Evolutionary conservation across 768 basidiomycete species (phyloP).

Genomic region (Russula earlei): DNA sequence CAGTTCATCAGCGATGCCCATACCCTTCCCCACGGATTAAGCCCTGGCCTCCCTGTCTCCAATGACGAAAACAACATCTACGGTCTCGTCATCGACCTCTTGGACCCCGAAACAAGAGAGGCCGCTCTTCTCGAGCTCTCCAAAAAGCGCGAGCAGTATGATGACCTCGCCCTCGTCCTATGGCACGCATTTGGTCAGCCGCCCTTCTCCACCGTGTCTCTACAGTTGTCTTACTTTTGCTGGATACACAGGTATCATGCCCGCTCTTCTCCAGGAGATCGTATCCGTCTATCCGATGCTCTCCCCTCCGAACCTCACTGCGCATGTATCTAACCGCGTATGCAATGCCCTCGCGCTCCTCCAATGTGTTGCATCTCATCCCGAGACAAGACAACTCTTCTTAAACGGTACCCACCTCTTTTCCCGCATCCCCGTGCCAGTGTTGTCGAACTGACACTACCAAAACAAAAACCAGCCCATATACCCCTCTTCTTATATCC

Average conservation of each 20-base stretch:
- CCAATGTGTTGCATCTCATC: slow-evolving; percentile 96
- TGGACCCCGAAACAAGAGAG: slow-evolving; percentile 79
- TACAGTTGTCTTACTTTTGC: not conserved
- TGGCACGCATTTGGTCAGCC: slow-evolving; percentile 94
- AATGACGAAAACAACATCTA: slow-evolving; percentile 80
- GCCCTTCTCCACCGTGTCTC: not conserved
- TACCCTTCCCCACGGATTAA: slow-evolving; percentile 22
- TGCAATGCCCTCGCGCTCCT: slow-evolving; percentile 97
- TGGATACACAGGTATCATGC: slow-evolving; percentile 75
- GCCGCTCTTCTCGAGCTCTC: slow-evolving; percentile 88
- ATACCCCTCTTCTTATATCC: slow-evolving; percentile 94
- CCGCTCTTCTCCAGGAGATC: slow-evolving; percentile 92
- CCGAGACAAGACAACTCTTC: slow-evolving; percentile 92
- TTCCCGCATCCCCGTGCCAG: not conserved
- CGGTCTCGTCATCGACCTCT: slow-evolving; percentile 76
- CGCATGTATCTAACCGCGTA: slow-evolving; percentile 95
- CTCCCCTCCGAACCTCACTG: slow-evolving; percentile 90
- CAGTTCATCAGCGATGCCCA: slow-evolving; percentile 29
- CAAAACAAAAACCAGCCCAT: slow-evolving; percentile 55
- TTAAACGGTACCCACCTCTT: slow-evolving; percentile 61
- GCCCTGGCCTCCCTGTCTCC: slow-evolving; percentile 22
- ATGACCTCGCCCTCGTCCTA: slow-evolving; percentile 91
- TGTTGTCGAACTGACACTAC: not conserved
- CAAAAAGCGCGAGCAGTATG: slow-evolving; percentile 98
- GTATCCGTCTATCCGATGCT: slow-evolving; percentile 96